phyloP scores from a whole-genome alignment of 2,329 filamentous ascomycete genomes.

The Xylaria sp. region DNA sequence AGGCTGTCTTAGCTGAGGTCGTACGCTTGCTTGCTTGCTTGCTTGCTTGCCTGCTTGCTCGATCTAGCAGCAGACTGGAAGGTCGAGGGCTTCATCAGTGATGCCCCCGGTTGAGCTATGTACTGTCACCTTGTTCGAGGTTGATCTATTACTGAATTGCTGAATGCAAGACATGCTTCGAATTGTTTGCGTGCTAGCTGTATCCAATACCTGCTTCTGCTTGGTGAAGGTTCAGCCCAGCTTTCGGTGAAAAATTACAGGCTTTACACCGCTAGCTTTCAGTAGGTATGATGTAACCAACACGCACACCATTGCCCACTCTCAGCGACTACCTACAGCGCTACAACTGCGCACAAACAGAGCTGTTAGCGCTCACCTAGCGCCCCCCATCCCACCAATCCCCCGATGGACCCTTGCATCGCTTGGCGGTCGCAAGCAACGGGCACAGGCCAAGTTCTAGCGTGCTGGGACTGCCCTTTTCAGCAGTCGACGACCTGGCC shows the following conservation, averaged over 20 bases:
- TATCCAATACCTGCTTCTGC: too few species aligned
- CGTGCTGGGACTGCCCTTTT: constrained; percentile 22
- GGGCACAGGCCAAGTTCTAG: constrained; percentile 8
- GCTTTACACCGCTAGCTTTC: constrained; percentile 27
- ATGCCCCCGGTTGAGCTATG: not conserved
- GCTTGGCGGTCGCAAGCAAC: constrained; percentile 22
- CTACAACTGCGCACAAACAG: too few species aligned
- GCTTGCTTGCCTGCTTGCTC: not conserved
- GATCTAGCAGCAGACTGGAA: constrained; percentile 8
- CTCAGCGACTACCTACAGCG: too few species aligned
- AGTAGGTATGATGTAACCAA: constrained; percentile 32
- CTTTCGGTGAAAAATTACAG: constrained; percentile 18
- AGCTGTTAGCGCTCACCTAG: constrained; percentile 21
- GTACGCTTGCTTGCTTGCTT: not conserved
- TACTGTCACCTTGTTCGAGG: not conserved
- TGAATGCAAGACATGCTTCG: not conserved
- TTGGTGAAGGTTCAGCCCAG: not conserved
- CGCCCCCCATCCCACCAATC: constrained; percentile 15
- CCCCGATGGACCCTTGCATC: constrained; percentile 8
- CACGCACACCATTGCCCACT: constrained; percentile 15
- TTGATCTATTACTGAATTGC: not conserved
- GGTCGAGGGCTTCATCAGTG: not conserved
- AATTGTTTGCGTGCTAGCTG: not conserved
- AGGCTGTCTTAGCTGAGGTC: constrained; percentile 22
- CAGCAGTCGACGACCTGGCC: constrained; percentile 22